Conservation (phyloP, 1,284 basidiomycete species). For the Phellinidium pouzarii region DNA sequence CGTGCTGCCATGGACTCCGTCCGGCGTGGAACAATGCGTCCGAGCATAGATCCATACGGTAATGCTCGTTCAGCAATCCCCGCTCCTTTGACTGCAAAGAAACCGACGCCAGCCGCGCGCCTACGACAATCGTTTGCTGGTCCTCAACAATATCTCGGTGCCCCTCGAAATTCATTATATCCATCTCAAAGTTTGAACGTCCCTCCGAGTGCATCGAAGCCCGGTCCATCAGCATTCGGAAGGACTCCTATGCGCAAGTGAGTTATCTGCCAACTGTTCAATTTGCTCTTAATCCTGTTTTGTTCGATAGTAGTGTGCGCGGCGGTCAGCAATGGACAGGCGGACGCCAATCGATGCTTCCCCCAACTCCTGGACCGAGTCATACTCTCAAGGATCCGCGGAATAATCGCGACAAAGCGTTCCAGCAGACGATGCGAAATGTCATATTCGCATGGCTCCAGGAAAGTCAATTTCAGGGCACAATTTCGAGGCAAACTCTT, state of each 20-base stretch:
- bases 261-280: conserved; percentile 25
- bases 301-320: conserved; percentile 44
- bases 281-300: conserved; percentile 5
- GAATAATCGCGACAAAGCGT: conserved; percentile 65
- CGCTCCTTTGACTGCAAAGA: conserved; percentile 56
- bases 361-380: conserved; percentile 40
- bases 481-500: conserved; percentile 55
- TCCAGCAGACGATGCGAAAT: conserved; percentile 66
- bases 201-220: conserved; percentile 62
- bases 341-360: conserved; percentile 32
- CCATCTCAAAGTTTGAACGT: conserved; percentile 61
- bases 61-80: conserved; percentile 39
- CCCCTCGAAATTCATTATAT: conserved; percentile 59
- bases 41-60: conserved; percentile 42
- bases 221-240: conserved; percentile 43
- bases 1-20: conserved; percentile 38
- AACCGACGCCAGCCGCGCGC: conserved; percentile 35
- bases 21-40: conserved; percentile 54
- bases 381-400: conserved; percentile 62
- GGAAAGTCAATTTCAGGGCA: conserved; percentile 48
- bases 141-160: conserved; percentile 40
- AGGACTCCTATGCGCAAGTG: conserved; percentile 71
- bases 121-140: conserved; percentile 66
- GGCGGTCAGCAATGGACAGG: conserved; percentile 63
- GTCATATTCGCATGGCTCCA: conserved; percentile 69